Percentiles rank a stretch among this genome's conserved stretches.
Conservation (phyloP, 148 eudicot genomes). For the Linanthus parryae region DNA sequence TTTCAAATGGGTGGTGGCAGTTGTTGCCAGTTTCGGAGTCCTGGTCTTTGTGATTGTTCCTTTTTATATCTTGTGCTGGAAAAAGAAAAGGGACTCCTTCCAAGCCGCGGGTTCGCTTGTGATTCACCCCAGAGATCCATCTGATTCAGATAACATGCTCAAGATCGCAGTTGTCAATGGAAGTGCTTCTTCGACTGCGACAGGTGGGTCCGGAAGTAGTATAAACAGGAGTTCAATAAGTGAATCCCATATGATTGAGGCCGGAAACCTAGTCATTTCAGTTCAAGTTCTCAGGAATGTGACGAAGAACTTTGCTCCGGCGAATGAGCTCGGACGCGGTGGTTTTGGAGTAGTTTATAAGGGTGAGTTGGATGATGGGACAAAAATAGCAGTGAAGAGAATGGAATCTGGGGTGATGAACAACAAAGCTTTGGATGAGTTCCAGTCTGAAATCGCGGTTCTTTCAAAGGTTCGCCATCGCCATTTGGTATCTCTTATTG, state of each 20-base stretch:
- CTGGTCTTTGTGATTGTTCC: conserved; percentile 51
- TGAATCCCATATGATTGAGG: conserved; percentile 75
- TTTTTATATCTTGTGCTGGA: conserved; percentile 41
- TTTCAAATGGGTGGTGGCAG: conserved; percentile 42
- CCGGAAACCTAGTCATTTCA: conserved; percentile 83
- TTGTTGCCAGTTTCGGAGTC: conserved; percentile 39
- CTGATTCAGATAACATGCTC: conserved; percentile 45
- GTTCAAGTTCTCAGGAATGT: conserved; percentile 90
- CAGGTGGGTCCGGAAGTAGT: conserved; percentile 60
- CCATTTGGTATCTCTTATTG: conserved; percentile 90
- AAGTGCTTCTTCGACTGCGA: conserved; percentile 26
- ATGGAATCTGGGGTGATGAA: conserved; percentile 82
- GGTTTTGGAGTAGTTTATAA: conserved; percentile 98
- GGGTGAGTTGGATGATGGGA: conserved; percentile 95
- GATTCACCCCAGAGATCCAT: conserved; percentile 69
- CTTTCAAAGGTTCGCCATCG: conserved; percentile 93
- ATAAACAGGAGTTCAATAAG: conserved; percentile 31
- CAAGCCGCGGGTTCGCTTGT: conserved; percentile 61
- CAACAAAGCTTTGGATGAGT: conserved; percentile 84
- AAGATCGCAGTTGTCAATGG: conserved; percentile 67
- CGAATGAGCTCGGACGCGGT: conserved; percentile 92
- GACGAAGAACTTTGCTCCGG: conserved; percentile 80
- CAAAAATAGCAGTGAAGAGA: conserved; percentile 87
- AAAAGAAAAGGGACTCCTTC: conserved; percentile 29
- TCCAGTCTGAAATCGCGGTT: conserved; percentile 82